These are phyloP conservation scores for Calonectria pteridis DNA, from an alignment of 2,329 filamentous ascomycete species.

Conservation along the genomic window DNA sequence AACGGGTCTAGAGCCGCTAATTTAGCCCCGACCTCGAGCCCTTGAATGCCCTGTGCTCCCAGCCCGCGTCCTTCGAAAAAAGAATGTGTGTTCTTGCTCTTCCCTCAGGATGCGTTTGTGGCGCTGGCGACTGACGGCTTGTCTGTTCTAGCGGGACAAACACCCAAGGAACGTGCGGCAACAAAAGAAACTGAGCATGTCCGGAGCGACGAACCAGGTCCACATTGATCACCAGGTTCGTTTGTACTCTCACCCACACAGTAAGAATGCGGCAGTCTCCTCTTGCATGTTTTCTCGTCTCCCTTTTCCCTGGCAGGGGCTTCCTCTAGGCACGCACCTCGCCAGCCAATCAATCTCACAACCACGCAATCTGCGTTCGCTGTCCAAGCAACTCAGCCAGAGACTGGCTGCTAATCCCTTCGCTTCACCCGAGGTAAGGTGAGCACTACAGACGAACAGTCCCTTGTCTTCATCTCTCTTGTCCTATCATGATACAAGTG, in stretches of 20 bases:
- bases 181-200: not conserved
- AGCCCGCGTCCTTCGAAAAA: slow-evolving; percentile 10
- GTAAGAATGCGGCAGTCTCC: not conserved
- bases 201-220: not conserved
- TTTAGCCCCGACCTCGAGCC: slow-evolving; percentile 26
- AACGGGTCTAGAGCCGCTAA: slow-evolving; percentile 17
- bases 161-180: not conserved
- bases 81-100: slow-evolving; percentile 8
- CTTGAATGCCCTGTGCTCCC: slow-evolving; percentile 17
- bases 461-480: slow-evolving; percentile 7
- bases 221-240: slow-evolving; percentile 1
- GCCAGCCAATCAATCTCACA: slow-evolving; percentile 12
- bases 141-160: not conserved
- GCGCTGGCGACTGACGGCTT: slow-evolving; percentile 21
- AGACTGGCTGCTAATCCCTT: not conserved
- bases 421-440: not conserved
- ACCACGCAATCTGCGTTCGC: slow-evolving; percentile 10
- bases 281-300: slow-evolving; percentile 1
- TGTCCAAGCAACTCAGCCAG: not conserved
- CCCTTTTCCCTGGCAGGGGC: slow-evolving; percentile 12
- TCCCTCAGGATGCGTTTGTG: slow-evolving; percentile 13
- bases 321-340: slow-evolving; percentile 2
- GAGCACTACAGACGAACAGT: not conserved
- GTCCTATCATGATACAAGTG: slow-evolving; percentile 26
- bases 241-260: not conserved